phyloP scores from a whole-genome alignment of 306 rosid genomes.

The Dicorynia guianensis region DNA sequence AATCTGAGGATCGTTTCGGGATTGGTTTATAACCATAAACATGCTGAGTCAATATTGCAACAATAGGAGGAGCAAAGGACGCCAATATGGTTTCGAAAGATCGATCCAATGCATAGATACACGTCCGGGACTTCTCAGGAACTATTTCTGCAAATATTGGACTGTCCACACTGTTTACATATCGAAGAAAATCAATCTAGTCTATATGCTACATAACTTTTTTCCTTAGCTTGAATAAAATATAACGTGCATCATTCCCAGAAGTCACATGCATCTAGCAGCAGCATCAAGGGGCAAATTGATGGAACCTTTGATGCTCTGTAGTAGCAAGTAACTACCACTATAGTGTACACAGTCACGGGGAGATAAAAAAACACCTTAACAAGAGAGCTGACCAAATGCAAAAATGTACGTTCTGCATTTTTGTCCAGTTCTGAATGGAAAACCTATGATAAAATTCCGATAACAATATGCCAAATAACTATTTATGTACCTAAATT shows the following conservation, averaged over 20 bases:
- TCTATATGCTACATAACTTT: neutral
- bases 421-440: too few species aligned
- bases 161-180: conserved; percentile 53
- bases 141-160: conserved; percentile 99
- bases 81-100: conserved; percentile 73
- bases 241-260: neutral
- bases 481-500: too few species aligned
- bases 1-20: conserved; percentile 62
- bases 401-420: too few species aligned
- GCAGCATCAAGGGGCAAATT: too few species aligned
- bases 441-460: too few species aligned
- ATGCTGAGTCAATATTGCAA: conserved; percentile 78
- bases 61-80: conserved; percentile 87
- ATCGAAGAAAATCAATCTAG: conserved; percentile 15
- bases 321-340: neutral
- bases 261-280: neutral
- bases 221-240: neutral
- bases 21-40: conserved; percentile 73
- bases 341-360: too few species aligned
- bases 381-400: too few species aligned
- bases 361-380: too few species aligned
- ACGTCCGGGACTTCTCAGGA: conserved; percentile 80
- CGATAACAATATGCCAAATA: too few species aligned
- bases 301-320: neutral
- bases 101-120: conserved; percentile 81